A percentile compares a stretch with the other conserved stretches of the same genome.
phyloP scores from a whole-genome alignment of 768 basidiomycete species.

The Tylopilus felleus region DNA sequence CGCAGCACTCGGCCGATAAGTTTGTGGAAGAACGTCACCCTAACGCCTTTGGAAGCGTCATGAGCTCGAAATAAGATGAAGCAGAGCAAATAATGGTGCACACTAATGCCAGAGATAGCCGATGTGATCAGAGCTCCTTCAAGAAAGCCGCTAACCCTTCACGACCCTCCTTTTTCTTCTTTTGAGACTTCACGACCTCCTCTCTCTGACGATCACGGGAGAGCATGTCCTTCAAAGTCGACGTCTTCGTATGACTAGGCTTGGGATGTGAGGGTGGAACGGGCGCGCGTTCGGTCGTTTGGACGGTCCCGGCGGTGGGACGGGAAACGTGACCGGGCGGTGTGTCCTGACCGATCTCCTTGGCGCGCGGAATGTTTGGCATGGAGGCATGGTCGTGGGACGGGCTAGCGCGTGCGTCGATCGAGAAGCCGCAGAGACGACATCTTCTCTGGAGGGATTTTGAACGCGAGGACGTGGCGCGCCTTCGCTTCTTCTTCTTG shows the following conservation, averaged over 20 bases:
- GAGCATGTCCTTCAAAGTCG: conserved; percentile 60
- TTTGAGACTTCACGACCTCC: conserved; percentile 24
- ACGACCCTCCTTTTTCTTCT: conserved; percentile 22
- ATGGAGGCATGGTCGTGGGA: too few species aligned
- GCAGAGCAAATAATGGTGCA: background rate
- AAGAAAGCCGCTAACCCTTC: conserved; percentile 53
- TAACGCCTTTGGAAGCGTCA: background rate
- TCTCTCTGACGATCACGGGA: conserved; percentile 53
- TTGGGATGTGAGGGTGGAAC: conserved; percentile 38
- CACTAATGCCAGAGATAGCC: background rate
- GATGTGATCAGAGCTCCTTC: conserved; percentile 16
- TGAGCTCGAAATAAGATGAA: background rate
- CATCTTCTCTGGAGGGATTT: conserved; percentile 16
- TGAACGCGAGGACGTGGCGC: background rate
- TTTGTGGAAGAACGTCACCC: background rate
- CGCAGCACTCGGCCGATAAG: too few species aligned
- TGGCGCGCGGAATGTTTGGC: background rate
- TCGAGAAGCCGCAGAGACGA: conserved; percentile 18
- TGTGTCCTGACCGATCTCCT: background rate
- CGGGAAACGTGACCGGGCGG: background rate
- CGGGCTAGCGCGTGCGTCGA: background rate
- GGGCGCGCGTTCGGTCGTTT: background rate
- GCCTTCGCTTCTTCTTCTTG: conserved; percentile 21
- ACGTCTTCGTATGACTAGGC: conserved; percentile 30
- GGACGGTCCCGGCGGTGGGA: background rate